Percentiles rank a stretch among this genome's conserved stretches.
phyloP scores from a whole-genome alignment of 495 filamentous ascomycete species.

The Xylaria palmicola region DNA sequence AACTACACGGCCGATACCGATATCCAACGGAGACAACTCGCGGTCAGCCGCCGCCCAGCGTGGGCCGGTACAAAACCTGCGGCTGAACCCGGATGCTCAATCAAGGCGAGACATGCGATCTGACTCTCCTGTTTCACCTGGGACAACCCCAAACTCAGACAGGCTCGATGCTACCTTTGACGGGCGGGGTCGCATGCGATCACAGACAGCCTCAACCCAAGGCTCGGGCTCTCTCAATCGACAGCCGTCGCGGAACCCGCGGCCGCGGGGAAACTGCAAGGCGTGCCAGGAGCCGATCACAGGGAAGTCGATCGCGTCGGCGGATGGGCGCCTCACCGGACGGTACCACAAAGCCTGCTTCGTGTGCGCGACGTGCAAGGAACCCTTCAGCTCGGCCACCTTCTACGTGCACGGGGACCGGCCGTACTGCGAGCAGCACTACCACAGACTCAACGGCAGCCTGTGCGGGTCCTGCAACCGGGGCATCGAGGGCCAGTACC shows the following conservation, averaged over 20 bases:
- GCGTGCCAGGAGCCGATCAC: conserved; percentile 76
- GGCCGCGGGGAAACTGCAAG: conserved; percentile 72
- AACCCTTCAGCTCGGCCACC: conserved; percentile 80
- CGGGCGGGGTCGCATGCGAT: conserved; percentile 14
- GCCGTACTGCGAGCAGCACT: conserved; percentile 90
- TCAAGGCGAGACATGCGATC: conserved; percentile 12
- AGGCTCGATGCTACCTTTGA: conserved; percentile 23
- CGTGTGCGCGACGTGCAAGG: conserved; percentile 79
- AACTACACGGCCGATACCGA: conserved; percentile 14
- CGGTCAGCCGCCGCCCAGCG: conserved; percentile 16
- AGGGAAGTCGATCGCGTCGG: conserved; percentile 90
- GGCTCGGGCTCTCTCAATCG: conserved; percentile 25
- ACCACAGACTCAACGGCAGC: conserved; percentile 86
- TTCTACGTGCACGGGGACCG: conserved; percentile 89
- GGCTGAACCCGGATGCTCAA: conserved; percentile 31
- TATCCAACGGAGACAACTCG: conserved; percentile 20
- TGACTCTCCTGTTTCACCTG: conserved; percentile 16
- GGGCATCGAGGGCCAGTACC: conserved; percentile 92
- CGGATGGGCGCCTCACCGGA: conserved; percentile 89
- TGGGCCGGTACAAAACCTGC: conserved; percentile 32
- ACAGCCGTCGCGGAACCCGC: conserved; percentile 20
- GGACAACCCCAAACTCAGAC: conserved; percentile 9
- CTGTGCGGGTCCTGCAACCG: conserved; percentile 74
- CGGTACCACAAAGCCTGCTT: conserved; percentile 94
- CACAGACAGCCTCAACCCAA: conserved; percentile 17